Evolutionary conservation across 148 eudicot genomes (phyloP).

Genomic region (Rhododendron ovatum): DNA sequence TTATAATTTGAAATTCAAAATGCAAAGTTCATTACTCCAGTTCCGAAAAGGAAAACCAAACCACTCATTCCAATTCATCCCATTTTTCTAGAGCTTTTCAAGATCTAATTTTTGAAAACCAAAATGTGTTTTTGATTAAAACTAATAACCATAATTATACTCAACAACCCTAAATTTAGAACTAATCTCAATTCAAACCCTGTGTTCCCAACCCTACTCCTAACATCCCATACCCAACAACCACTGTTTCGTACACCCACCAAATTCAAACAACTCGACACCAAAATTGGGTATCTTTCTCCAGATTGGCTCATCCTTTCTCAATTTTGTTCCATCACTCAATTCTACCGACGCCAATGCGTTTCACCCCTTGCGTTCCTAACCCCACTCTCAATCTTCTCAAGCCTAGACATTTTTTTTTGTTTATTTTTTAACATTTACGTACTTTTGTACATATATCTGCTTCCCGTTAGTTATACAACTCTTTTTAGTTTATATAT

Average conservation of each 20-base stretch:
- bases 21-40: background rate
- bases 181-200: background rate
- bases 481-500: too few relatives aligned
- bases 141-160: background rate
- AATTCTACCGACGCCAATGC: conserved; percentile 19
- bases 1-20: too few relatives aligned
- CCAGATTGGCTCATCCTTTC: background rate
- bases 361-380: conserved; percentile 24
- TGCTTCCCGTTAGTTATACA: too few relatives aligned
- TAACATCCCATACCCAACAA: background rate
- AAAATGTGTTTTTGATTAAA: background rate
- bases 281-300: background rate
- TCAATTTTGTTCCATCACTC: background rate
- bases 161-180: background rate
- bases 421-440: too few relatives aligned
- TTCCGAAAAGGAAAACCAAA: background rate
- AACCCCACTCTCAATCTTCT: background rate
- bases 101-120: background rate
- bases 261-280: background rate
- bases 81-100: background rate
- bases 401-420: conserved; percentile 20
- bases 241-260: background rate
- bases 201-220: background rate
- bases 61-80: background rate
- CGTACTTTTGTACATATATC: too few relatives aligned